A percentile compares a stretch with the other conserved stretches of the same genome.
Evolutionary conservation across 441 rosid genomes (phyloP).

Genomic region (Erodium moschatum): DNA sequence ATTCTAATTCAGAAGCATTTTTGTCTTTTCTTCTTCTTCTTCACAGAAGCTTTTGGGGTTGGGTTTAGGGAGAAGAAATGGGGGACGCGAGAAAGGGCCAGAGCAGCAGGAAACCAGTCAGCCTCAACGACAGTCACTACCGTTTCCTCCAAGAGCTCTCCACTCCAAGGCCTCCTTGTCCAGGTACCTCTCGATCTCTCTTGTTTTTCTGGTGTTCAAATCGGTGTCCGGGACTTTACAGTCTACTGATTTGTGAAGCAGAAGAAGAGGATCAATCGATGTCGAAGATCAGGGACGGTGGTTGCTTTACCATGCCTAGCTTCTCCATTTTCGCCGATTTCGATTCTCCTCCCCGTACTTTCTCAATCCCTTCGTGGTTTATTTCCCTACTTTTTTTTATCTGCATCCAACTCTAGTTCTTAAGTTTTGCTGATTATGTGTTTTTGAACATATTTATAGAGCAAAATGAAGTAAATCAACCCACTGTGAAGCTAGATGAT

Average conservation of each 20-base stretch:
- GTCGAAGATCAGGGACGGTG: constrained; percentile 26
- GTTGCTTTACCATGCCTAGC: constrained; percentile 21
- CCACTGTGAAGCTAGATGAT: not conserved
- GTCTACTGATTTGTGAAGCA: constrained; percentile 20
- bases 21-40: not conserved
- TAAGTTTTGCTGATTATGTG: not conserved
- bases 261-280: constrained; percentile 28
- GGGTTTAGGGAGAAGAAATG: constrained; percentile 27
- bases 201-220: not conserved
- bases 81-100: constrained; percentile 30
- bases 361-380: not conserved
- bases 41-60: not conserved
- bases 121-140: constrained; percentile 64
- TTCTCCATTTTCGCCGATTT: constrained; percentile 42
- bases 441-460: not conserved
- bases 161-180: constrained; percentile 33
- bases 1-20: not conserved
- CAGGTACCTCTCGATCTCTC: constrained; percentile 19
- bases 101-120: constrained; percentile 43
- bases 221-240: not conserved
- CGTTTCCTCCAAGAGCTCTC: constrained; percentile 62
- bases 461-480: not conserved
- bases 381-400: not conserved
- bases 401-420: not conserved
- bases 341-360: constrained; percentile 40